Percentiles rank a stretch among this genome's conserved stretches.
Conservation (phyloP, 2,329 filamentous ascomycete species). For the Calonectria pauciramosa region DNA sequence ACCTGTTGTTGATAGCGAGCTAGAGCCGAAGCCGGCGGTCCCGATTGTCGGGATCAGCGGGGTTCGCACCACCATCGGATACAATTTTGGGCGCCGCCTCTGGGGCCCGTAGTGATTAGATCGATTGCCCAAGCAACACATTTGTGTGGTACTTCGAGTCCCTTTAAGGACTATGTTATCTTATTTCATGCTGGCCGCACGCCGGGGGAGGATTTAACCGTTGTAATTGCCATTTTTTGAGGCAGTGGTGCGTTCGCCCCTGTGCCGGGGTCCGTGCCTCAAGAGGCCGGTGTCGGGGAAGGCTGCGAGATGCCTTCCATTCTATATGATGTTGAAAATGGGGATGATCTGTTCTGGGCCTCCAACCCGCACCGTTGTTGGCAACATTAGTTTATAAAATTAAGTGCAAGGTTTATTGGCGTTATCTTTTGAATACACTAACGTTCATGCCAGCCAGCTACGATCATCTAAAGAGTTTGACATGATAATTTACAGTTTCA, state of each 20-base stretch:
- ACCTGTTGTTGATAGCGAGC: background rate
- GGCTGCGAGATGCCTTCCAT: too few species aligned
- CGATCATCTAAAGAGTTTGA: background rate
- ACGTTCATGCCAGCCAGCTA: too few species aligned
- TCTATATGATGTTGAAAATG: too few species aligned
- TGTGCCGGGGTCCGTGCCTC: too few species aligned
- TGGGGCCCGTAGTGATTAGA: background rate
- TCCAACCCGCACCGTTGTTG: background rate
- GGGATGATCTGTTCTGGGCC: too few species aligned
- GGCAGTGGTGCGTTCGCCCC: background rate
- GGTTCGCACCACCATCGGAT: background rate
- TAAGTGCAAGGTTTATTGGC: fast-evolving
- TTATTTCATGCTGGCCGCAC: background rate
- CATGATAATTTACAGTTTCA: background rate
- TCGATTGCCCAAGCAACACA: background rate
- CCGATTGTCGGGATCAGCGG: background rate
- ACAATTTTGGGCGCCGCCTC: background rate
- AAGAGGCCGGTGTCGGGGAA: too few species aligned
- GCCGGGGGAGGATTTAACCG: background rate
- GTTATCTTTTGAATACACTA: background rate
- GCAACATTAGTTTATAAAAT: background rate
- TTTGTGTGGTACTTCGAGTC: background rate
- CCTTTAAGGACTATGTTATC: background rate
- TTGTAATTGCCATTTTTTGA: background rate
- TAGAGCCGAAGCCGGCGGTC: background rate